Percentiles rank a stretch among this genome's conserved stretches.
Conservation (phyloP, 495 filamentous ascomycete genomes). For the Tetracladium setigerum region DNA sequence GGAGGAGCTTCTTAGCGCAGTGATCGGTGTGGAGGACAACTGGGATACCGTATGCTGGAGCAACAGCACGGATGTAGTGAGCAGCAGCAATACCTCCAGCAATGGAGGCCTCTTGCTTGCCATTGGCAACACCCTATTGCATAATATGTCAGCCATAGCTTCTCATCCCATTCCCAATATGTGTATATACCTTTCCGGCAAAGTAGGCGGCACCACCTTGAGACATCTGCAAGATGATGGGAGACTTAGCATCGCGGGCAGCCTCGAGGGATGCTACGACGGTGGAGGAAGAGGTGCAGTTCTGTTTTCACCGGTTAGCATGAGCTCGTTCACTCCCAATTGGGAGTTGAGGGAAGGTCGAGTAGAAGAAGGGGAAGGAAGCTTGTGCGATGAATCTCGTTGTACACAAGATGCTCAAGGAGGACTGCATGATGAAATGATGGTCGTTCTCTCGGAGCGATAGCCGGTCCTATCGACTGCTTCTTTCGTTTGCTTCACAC, state of each 20-base stretch:
- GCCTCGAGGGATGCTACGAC: conserved; percentile 87
- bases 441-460: too few species aligned
- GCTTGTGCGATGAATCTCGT: too few species aligned
- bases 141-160: conserved; percentile 2
- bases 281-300: conserved; percentile 89
- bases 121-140: conserved; percentile 67
- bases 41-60: conserved; percentile 81
- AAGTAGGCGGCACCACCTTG: conserved; percentile 95
- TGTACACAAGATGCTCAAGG: too few species aligned
- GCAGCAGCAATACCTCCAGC: conserved; percentile 81
- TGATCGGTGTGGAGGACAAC: conserved; percentile 91
- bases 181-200: conserved; percentile 63
- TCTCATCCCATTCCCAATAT: not conserved
- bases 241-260: conserved; percentile 78
- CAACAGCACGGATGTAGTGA: conserved; percentile 86
- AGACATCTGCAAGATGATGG: conserved; percentile 85
- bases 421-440: too few species aligned
- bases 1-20: conserved; percentile 89
- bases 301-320: conserved; percentile 31
- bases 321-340: conserved; percentile 7
- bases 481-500: too few species aligned
- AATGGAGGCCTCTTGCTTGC: conserved; percentile 80
- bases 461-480: too few species aligned
- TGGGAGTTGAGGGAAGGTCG: too few species aligned
- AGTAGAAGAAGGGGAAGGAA: too few species aligned